Percentiles rank a stretch among this genome's conserved stretches.
These are phyloP conservation scores for Talaromyces borbonicus DNA, from an alignment of 495 filamentous ascomycete genomes.

Conservation along the genomic window DNA sequence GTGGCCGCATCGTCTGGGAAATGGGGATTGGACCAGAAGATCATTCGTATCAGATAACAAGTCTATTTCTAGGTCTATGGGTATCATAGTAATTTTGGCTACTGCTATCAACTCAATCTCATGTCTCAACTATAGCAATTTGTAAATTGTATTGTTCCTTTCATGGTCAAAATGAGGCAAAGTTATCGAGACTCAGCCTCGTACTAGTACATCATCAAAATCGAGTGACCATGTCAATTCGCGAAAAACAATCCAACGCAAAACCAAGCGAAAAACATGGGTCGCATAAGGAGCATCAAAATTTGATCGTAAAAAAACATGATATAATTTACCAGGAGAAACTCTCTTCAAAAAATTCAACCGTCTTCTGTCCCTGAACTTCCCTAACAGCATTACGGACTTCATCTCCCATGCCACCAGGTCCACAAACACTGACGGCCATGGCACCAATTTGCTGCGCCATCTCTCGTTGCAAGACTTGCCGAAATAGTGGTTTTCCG, in stretches of 20 bases:
- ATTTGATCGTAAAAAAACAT: background rate
- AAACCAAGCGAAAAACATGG: background rate
- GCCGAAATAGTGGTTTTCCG: constrained; percentile 25
- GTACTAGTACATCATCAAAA: no score
- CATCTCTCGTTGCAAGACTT: constrained; percentile 27
- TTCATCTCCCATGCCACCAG: constrained; percentile 34
- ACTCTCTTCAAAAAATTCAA: constrained; percentile 35
- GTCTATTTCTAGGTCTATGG: no score
- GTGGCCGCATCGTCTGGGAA: no score
- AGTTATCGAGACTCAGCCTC: no score
- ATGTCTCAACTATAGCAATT: no score
- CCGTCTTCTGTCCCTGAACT: constrained; percentile 23
- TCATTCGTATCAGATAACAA: no score
- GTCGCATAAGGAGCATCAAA: background rate
- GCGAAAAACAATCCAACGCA: background rate
- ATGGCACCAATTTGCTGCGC: constrained; percentile 31
- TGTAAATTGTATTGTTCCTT: no score
- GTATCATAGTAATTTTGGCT: no score
- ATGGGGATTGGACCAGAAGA: no score
- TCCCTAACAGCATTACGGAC: constrained; percentile 29
- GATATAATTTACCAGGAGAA: constrained; percentile 34
- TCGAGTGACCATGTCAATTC: no score
- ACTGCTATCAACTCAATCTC: no score
- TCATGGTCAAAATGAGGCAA: no score
- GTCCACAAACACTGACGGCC: constrained; percentile 38